phyloP scores from a whole-genome alignment of 306 rosid genomes.

The Gastrolobium bilobum region DNA sequence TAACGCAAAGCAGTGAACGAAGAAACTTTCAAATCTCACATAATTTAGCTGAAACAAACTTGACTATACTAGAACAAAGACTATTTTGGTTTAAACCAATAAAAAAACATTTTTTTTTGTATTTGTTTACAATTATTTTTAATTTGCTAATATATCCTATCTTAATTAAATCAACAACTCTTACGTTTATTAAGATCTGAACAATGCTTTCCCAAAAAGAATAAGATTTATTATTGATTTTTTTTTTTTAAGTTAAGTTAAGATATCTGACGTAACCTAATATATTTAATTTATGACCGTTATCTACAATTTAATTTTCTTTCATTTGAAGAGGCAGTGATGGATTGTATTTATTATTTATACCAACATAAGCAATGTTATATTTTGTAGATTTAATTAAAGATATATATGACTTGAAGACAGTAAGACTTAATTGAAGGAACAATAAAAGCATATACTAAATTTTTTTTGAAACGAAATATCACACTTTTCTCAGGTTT shows the following conservation, averaged over 20 bases:
- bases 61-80: constrained; percentile 12
- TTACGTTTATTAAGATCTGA: background rate
- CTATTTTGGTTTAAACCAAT: constrained; percentile 29
- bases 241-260: background rate
- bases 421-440: background rate
- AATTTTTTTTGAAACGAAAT: background rate
- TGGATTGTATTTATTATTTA: background rate
- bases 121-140: background rate
- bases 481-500: background rate
- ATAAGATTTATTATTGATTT: background rate
- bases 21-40: constrained; percentile 50
- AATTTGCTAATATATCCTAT: background rate
- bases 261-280: background rate
- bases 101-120: background rate
- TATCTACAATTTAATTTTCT: background rate
- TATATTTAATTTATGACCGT: background rate
- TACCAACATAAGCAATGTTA: background rate
- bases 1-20: background rate
- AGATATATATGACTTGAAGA: background rate
- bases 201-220: background rate
- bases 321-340: background rate
- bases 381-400: background rate
- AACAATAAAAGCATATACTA: background rate
- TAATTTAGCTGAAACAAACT: constrained; percentile 38
- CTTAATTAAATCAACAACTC: constrained; percentile 6